A percentile compares a stretch with the other conserved stretches of the same genome.
Conservation (phyloP, 768 basidiomycete species). For the Lactarius sanguifluus region DNA sequence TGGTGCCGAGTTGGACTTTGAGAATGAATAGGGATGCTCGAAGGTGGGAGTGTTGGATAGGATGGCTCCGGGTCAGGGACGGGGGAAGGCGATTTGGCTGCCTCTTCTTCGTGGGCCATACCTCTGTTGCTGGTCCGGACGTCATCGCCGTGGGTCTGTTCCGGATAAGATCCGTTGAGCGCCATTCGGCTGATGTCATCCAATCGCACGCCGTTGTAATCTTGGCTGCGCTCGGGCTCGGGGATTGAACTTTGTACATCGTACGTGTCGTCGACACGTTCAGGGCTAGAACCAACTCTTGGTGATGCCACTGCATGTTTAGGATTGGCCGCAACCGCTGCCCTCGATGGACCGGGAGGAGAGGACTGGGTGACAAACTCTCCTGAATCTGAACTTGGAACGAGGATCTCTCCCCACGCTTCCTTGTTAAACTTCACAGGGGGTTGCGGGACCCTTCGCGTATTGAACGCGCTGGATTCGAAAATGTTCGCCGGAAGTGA, state of each 20-base stretch:
- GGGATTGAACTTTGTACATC: neutral
- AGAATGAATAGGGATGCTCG: conserved; percentile 22
- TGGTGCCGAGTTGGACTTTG: conserved; percentile 4
- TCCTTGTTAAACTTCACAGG: conserved; percentile 9
- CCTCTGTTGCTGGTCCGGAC: neutral
- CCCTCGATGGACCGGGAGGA: neutral
- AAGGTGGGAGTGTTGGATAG: conserved; percentile 15
- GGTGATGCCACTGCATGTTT: neutral
- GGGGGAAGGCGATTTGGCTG: neutral
- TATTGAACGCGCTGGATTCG: neutral
- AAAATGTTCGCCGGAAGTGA: conserved; percentile 11
- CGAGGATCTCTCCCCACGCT: conserved; percentile 22
- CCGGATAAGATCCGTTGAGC: conserved; percentile 9
- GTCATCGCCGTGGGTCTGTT: neutral
- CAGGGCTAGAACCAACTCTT: neutral
- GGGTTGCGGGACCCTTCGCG: conserved; percentile 19
- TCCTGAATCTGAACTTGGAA: conserved; percentile 24
- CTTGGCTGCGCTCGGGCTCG: conserved; percentile 7
- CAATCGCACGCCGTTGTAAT: neutral
- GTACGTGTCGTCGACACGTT: conserved; percentile 1
- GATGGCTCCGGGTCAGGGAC: neutral
- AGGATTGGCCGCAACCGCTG: neutral
- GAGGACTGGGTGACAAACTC: conserved; percentile 5
- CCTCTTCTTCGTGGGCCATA: neutral
- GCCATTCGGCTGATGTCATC: conserved; percentile 15